Evolutionary conservation across 1,284 basidiomycete genomes (phyloP), one percentile per base, ranked within the genome.

Genomic region (Flammula alnicola): DNA sequence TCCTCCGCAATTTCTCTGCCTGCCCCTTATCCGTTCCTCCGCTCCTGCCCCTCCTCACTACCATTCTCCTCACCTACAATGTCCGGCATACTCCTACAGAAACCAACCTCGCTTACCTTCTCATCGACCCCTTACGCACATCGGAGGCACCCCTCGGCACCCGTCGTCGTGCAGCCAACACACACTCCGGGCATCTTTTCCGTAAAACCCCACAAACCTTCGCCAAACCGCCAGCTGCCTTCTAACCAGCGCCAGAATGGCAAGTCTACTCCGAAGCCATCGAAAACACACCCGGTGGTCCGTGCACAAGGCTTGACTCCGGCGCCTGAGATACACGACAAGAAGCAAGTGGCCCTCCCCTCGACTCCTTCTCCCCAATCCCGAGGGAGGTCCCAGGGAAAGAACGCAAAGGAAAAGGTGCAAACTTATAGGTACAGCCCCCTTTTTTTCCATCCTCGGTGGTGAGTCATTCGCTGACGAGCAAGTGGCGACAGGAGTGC

Each of bases 121-220:
- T 59, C 67, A 59, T 17, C 68, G 47, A 11, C 59, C 59, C 68
- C 36, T 51, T 72, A 44, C 60, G 71, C 61, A 8, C 82, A 83
- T 60, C 76, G 83, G 52, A 75, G 86, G 51, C 79, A 81, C 62
- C 81, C 87, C 17, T 88, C 86, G 0, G 86, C 86, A 0, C 76
- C 80, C 3, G 76, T 80, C 31, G 79, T 87, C 58, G 70, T 89
- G 11, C 83, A 86, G 61, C 79, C 86, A 1, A 88, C 87, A 11
- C 78, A 77, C 50, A 86, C 80, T 0, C 86, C 87, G 1, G 86
- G 86, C 61, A 74, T 89, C 12, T 77, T 89, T 47, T 79, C 83
- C 14, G 55, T 68, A 14, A 69, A 74, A 35, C 48, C 62, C 17
- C 47, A 59, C 30, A 68, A 73, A 27, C 43, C 62, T 16, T 46